phyloP scores from a whole-genome alignment of 352 stramenopile species.

The Albugo candida region DNA sequence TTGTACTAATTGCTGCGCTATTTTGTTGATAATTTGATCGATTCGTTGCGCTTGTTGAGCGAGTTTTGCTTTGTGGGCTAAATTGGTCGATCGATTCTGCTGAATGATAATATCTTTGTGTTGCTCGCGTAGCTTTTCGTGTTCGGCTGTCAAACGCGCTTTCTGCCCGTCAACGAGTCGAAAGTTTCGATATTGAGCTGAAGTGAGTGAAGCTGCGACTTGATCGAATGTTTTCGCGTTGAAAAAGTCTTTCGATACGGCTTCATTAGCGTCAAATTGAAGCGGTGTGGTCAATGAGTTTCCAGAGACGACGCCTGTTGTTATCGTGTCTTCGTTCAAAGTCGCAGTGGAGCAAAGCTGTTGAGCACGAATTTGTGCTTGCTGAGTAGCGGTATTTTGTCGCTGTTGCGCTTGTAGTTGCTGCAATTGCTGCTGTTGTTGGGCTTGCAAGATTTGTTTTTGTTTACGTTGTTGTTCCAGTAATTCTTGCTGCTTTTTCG shows the following conservation, averaged over 20 bases:
- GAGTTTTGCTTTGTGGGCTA: slow-evolving; percentile 45
- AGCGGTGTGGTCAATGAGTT: slow-evolving; percentile 9
- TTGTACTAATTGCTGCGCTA: slow-evolving; percentile 67
- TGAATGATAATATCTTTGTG: slow-evolving; percentile 64
- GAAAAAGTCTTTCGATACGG: too few species aligned
- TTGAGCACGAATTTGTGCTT: slow-evolving; percentile 7
- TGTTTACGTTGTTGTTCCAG: slow-evolving; percentile 43
- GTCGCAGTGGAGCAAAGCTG: slow-evolving; percentile 5
- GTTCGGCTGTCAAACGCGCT: slow-evolving; percentile 40
- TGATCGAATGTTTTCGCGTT: too few species aligned
- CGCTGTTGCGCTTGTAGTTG: slow-evolving; percentile 8
- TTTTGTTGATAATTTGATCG: slow-evolving; percentile 75
- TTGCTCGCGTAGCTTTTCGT: slow-evolving; percentile 51
- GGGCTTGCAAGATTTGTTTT: slow-evolving; percentile 23
- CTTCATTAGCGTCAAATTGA: too few species aligned
- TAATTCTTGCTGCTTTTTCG: slow-evolving; percentile 40
- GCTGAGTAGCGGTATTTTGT: slow-evolving; percentile 16
- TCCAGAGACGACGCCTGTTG: slow-evolving; percentile 14
- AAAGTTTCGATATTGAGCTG: slow-evolving; percentile 55
- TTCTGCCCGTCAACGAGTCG: slow-evolving; percentile 45
- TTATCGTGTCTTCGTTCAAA: slow-evolving; percentile 6
- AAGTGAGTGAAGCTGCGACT: slow-evolving; percentile 14
- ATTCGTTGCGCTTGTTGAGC: slow-evolving; percentile 48
- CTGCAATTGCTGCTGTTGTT: slow-evolving; percentile 23
- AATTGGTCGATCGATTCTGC: slow-evolving; percentile 47